Evolutionary conservation across 108 stramenopile species (phyloP).

Genomic region (Licmophora abbreviata): DNA sequence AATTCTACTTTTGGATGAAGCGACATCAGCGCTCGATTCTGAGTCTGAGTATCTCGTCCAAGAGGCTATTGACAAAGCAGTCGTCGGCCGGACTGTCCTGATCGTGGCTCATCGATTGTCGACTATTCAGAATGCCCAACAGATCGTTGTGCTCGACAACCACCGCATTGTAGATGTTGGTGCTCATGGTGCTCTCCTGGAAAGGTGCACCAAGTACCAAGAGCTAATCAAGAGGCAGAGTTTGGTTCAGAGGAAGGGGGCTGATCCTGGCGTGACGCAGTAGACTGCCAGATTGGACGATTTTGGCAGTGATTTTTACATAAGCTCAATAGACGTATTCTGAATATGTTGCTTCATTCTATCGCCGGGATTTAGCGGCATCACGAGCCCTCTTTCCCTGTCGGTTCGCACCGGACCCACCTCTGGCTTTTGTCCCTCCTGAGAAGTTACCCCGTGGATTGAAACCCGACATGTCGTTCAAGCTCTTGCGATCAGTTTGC

Average conservation of each 20-base stretch:
- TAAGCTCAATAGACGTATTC: too few species aligned
- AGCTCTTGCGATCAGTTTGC: constrained; percentile 64
- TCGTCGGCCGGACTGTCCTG: constrained; percentile 47
- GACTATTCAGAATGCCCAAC: constrained; percentile 76
- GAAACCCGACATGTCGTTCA: constrained; percentile 76
- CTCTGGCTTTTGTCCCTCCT: constrained; percentile 53
- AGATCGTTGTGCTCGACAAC: constrained; percentile 78
- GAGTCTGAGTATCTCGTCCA: constrained; percentile 79
- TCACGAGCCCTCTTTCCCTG: constrained; percentile 78
- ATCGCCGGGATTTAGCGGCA: too few species aligned
- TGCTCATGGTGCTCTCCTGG: constrained; percentile 64
- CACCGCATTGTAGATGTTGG: constrained; percentile 72
- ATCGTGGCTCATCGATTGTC: constrained; percentile 81
- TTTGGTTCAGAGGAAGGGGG: constrained; percentile 5
- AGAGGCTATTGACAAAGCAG: constrained; percentile 69
- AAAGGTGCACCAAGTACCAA: constrained; percentile 32
- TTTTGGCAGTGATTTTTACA: too few species aligned
- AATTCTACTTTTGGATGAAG: constrained; percentile 82
- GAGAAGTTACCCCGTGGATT: constrained; percentile 78
- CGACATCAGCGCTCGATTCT: constrained; percentile 68
- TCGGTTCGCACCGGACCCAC: constrained; percentile 41
- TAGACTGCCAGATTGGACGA: too few species aligned
- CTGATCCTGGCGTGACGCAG: too few species aligned
- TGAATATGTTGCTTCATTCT: too few species aligned
- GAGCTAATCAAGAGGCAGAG: constrained; percentile 58